Evolutionary conservation across 2,329 filamentous ascomycete genomes (phyloP), one percentile per base, ranked within the genome.

Genomic region (Trichoderma endophyticum): DNA sequence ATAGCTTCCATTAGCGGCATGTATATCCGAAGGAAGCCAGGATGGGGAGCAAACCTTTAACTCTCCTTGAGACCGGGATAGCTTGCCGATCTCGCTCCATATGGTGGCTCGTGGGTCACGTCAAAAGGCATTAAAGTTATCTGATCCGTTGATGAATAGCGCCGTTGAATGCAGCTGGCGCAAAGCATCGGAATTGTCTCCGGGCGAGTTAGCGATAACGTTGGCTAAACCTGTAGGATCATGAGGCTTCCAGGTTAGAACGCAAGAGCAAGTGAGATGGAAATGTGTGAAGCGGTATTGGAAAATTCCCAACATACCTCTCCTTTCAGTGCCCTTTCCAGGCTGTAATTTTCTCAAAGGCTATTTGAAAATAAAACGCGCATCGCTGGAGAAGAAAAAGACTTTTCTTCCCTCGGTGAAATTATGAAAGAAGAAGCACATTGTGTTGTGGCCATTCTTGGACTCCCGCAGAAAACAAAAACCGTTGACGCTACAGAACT

Each of bases 121-220:
- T 34, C 57, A 61, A 51, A 24, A 24, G n/a, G 5, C 3, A 70
- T 61, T 70, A 61, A 62, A 70, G 66, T 70, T 70, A 70, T 70
- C 66, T 51, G 66, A 70, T 70, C 66, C 66, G 57, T 15, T 36
- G 2, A 1, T 36, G 14, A 28, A 54, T 62, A 28, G 54, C 39
- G 15, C 36, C 4, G 21, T 18, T 6, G 3, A 21, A 24, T 14
- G 48, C 4, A 54, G 59, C 24, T 14, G 5, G 8, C 15, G 15
- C 6, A 21, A 6, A 62, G 5, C 5, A 11, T 60, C 62, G 63
- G 63, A 56, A 66, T 56, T 56, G 8, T 36, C n/a, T 66, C 62
- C 62, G 43, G 2, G n/a, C 2, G 61, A 14, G 51, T 15, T 3
- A n/a, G 43, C 4, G 48, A 54, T 54, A 24, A 54, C 11, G 48